A percentile compares a stretch with the other conserved stretches of the same genome.
These are phyloP conservation scores for Suillus paluster DNA, from an alignment of 768 basidiomycete genomes.

Conservation along the genomic window DNA sequence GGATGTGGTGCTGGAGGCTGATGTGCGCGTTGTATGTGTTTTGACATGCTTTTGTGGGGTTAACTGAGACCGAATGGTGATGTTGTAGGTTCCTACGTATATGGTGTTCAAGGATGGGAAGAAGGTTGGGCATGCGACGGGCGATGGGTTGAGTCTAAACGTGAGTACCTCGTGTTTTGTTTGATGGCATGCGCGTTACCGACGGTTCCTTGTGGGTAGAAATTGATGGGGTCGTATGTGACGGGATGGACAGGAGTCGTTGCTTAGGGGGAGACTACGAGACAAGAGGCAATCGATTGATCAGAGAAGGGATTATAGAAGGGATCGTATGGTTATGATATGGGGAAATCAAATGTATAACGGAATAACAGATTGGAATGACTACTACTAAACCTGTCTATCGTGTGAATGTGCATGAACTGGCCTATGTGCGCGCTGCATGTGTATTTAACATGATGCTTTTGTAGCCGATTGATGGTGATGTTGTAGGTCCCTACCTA, in stretches of 20 bases:
- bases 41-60: neutral
- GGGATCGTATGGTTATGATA: conserved; percentile 1
- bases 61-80: neutral
- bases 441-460: too few relatives aligned
- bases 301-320: neutral
- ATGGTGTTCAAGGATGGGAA: conserved; percentile 37
- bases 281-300: neutral
- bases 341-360: conserved; percentile 1
- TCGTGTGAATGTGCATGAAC: too few relatives aligned
- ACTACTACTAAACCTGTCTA: too few relatives aligned
- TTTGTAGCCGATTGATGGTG: too few relatives aligned
- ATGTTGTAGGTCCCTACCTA: too few relatives aligned
- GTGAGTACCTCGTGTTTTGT: conserved; percentile 22
- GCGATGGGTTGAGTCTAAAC: conserved; percentile 29
- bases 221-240: conserved; percentile 24
- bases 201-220: conserved; percentile 14
- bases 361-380: too few relatives aligned
- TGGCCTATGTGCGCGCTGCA: too few relatives aligned
- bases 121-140: conserved; percentile 27
- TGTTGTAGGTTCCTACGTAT: conserved; percentile 27
- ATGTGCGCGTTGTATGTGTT: conserved; percentile 59
- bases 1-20: conserved; percentile 59
- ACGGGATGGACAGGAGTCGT: conserved; percentile 10
- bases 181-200: conserved; percentile 2
- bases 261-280: neutral